Evolutionary conservation across 2,329 filamentous ascomycete genomes (phyloP), one percentile per base, ranked within the genome.

Genomic region (Curvularia lunata): DNA sequence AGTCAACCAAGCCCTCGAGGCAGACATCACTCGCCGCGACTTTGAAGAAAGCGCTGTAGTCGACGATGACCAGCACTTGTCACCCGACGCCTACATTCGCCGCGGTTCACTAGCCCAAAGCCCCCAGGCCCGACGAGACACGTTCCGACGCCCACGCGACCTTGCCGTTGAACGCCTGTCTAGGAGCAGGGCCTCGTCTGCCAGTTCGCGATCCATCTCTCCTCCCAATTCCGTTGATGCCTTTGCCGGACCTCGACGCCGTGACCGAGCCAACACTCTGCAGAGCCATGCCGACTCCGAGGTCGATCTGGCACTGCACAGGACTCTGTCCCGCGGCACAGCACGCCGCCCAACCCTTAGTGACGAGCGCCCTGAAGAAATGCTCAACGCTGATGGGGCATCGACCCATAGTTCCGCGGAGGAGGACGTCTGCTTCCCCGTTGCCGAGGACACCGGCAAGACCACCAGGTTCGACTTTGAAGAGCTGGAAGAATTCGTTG

Each of bases 211-310:
- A 54, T 92, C 91, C 1, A 81, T 86, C 2, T 98, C 95, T 5
- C 94, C 94, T 10, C 95, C 95, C 7, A 99, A 97, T 77, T 99
- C 95, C 0, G 92, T 99, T 50, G 96, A 98, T 76, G 95, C 95
- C 4, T 99, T 99, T 77, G 95, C 95, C 18, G 91, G 95, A 70
- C 91, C 91, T 54, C 89, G 92, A 49, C 91, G 92, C 58, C 89
- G 93, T 58, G 91, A 94, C 73, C 90, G 93, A 42, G 84, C 86
- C 47, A 84, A 86, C 48, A 90, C 88, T 3, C 74, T 86, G 61
- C 91, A 88, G 58, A 89, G 86, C 74, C 66, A 82, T 30, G 60
- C 72, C 0, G 68, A 69, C 32, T 84, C 85, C 2, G 82, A 85
- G 32, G 68, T 85, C 13, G 82, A 86, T 23, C 80, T 85, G 21